phyloP scores from a whole-genome alignment of 495 filamentous ascomycete species.

The Eremomyces bilateralis region DNA sequence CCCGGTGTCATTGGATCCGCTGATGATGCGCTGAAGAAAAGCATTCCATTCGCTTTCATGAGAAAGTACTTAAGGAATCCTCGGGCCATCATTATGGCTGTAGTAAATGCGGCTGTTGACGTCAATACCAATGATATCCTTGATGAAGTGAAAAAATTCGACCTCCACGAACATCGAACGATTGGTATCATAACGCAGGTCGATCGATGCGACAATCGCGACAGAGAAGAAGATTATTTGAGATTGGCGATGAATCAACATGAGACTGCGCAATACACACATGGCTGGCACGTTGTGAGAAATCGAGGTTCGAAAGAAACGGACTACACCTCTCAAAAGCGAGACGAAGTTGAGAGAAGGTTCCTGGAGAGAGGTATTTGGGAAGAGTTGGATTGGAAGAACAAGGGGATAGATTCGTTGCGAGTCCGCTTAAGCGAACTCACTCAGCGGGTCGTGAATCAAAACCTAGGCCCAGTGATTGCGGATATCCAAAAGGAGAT shows the following conservation, averaged over 20 bases:
- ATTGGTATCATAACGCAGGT: slow-evolving; percentile 20
- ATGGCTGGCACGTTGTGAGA: slow-evolving; percentile 17
- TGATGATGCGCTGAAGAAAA: slow-evolving; percentile 8
- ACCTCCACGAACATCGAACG: slow-evolving; percentile 10
- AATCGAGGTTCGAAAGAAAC: slow-evolving; percentile 8
- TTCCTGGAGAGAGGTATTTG: slow-evolving; percentile 30
- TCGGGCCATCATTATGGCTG: slow-evolving; percentile 14
- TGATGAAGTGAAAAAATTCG: slow-evolving; percentile 7
- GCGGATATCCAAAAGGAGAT: no score
- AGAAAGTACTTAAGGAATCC: slow-evolving; percentile 9
- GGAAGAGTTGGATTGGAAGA: slow-evolving; percentile 17
- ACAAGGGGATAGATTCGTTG: slow-evolving; percentile 29
- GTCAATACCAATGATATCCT: slow-evolving; percentile 12
- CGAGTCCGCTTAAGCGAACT: slow-evolving; percentile 31
- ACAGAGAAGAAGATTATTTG: slow-evolving; percentile 9
- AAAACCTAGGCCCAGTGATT: slow-evolving; percentile 35
- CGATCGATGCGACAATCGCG: slow-evolving; percentile 9
- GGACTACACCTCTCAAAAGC: slow-evolving; percentile 8
- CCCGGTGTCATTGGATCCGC: slow-evolving; percentile 9
- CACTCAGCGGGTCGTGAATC: slow-evolving; percentile 35
- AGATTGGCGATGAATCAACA: slow-evolving; percentile 13
- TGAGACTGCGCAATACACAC: slow-evolving; percentile 4
- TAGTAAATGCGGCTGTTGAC: slow-evolving; percentile 14
- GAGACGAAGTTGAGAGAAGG: slow-evolving; percentile 17
- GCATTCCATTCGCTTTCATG: slow-evolving; percentile 7